A percentile compares a stretch with the other conserved stretches of the same genome.
Evolutionary conservation across 257 asterid species (phyloP).

Genomic region (Penstemon davidsonii): DNA sequence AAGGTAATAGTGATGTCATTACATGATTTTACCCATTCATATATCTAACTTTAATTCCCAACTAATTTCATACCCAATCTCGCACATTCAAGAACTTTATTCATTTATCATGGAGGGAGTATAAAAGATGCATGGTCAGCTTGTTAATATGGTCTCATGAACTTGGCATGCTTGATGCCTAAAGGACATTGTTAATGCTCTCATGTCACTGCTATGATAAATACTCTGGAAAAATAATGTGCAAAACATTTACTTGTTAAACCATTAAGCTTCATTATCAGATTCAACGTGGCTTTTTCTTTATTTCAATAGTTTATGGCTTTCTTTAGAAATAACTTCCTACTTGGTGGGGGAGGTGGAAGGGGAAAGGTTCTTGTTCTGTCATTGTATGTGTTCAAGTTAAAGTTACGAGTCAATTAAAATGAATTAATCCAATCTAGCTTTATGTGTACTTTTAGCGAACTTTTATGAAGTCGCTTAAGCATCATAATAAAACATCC

Average conservation of each 20-base stretch:
- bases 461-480: slow-evolving; percentile 11
- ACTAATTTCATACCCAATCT: not conserved
- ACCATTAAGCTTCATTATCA: slow-evolving; percentile 2
- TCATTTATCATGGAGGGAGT: slow-evolving; percentile 12
- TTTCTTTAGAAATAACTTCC: not conserved
- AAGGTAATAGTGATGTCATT: slow-evolving; percentile 43
- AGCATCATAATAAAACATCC: slow-evolving; percentile 6
- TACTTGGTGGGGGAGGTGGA: not conserved
- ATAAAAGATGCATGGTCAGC: slow-evolving; percentile 4
- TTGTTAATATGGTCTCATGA: slow-evolving; percentile 8
- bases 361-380: not conserved
- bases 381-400: not conserved
- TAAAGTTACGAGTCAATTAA: not conserved
- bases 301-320: not conserved
- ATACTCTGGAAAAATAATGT: not conserved
- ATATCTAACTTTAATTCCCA: not conserved
- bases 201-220: not conserved
- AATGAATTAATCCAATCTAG: not conserved
- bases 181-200: not conserved
- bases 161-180: slow-evolving; percentile 5
- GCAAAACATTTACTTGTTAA: not conserved
- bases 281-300: not conserved
- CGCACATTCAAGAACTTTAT: not conserved
- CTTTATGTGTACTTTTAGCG: not conserved
- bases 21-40: not conserved